phyloP scores from a whole-genome alignment of 352 stramenopile genomes.

The Globisporangium abappressorium region DNA sequence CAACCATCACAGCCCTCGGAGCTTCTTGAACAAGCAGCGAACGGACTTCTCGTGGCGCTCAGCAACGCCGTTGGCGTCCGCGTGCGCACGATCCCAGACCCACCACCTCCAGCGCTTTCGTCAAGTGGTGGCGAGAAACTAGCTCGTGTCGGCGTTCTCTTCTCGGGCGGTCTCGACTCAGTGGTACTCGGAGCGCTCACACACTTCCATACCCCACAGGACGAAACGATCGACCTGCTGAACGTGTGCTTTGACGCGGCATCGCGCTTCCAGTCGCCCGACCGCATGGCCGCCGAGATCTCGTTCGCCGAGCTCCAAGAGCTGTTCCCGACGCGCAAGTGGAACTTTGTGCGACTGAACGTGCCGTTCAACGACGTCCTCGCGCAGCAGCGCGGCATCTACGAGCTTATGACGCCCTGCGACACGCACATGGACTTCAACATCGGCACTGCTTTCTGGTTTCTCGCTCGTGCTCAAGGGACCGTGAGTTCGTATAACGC shows the following conservation, averaged over 20 bases:
- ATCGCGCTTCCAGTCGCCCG: constrained; percentile 70
- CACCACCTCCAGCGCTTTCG: neutral
- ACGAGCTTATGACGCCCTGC: constrained; percentile 80
- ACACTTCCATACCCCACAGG: constrained; percentile 57
- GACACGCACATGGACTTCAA: constrained; percentile 98
- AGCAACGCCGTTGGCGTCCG: constrained; percentile 79
- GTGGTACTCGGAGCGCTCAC: constrained; percentile 91
- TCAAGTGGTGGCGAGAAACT: neutral
- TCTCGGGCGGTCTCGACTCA: constrained; percentile 96
- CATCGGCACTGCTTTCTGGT: constrained; percentile 95
- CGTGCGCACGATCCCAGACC: constrained; percentile 58
- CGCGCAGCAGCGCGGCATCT: constrained; percentile 58
- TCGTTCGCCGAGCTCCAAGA: constrained; percentile 80
- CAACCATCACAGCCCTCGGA: neutral
- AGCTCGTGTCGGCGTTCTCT: constrained; percentile 89
- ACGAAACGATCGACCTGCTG: constrained; percentile 89
- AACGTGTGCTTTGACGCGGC: constrained; percentile 93
- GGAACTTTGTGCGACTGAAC: constrained; percentile 85
- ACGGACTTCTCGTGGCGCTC: constrained; percentile 60
- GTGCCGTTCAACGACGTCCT: constrained; percentile 75
- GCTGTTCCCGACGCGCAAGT: constrained; percentile 81
- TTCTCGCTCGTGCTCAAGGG: constrained; percentile 80
- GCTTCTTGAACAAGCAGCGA: constrained; percentile 26
- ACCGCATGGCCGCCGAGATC: constrained; percentile 87
- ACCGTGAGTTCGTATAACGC: constrained; percentile 19